Conservation (phyloP, 768 basidiomycete genomes). For the Baorangia bicolor region DNA sequence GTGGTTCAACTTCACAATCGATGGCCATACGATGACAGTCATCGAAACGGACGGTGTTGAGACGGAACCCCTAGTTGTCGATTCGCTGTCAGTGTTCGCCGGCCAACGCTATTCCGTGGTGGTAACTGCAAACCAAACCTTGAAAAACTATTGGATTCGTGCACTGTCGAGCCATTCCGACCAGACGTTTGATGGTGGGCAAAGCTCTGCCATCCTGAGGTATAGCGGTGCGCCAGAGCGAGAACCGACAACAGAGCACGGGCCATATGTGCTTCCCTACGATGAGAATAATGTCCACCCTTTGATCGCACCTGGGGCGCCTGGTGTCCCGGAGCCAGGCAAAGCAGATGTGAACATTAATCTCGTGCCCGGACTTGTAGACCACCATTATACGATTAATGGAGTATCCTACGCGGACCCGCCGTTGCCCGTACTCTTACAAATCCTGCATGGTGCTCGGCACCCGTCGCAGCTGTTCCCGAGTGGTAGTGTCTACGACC, state of each 20-base stretch:
- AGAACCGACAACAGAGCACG: conserved; percentile 30
- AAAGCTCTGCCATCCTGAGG: conserved; percentile 19
- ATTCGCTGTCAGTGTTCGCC: conserved; percentile 34
- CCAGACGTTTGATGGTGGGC: conserved; percentile 36
- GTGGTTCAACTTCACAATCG: conserved; percentile 28
- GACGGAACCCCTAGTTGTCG: conserved; percentile 38
- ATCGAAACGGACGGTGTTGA: conserved; percentile 44
- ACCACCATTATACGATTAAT: conserved; percentile 7
- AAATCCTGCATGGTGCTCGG: conserved; percentile 23
- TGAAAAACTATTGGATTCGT: conserved; percentile 42
- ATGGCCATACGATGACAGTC: conserved; percentile 31
- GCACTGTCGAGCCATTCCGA: conserved; percentile 11
- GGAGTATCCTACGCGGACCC: conserved; percentile 7
- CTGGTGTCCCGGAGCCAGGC: conserved; percentile 18
- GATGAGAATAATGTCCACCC: conserved; percentile 20
- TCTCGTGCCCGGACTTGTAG: conserved; percentile 6
- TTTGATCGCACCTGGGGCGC: conserved; percentile 20
- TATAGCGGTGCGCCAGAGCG: conserved; percentile 22
- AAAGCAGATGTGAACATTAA: conserved; percentile 28
- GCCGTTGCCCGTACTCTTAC: conserved; percentile 18
- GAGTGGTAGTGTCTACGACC: conserved; percentile 11
- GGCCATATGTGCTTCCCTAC: conserved; percentile 9
- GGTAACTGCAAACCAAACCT: conserved; percentile 38
- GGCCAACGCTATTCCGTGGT: conserved; percentile 51
- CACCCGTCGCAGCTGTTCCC: conserved; percentile 14